Conservation (phyloP, 768 basidiomycete genomes). For the Lentinula raphanica region DNA sequence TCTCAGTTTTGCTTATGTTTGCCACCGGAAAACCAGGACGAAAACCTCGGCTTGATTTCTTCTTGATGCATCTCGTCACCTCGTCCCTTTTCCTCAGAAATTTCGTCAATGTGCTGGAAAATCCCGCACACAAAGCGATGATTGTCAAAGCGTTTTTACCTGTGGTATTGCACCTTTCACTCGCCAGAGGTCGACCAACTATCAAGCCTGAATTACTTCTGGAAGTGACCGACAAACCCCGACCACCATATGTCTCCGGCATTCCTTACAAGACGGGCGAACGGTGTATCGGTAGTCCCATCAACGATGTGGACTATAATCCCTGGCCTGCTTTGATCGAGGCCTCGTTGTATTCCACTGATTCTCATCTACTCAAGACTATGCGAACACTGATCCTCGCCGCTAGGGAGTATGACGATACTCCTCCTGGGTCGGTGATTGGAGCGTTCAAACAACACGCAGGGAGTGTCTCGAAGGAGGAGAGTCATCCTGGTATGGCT, state of each 20-base stretch:
- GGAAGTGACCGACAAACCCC: conserved; percentile 37
- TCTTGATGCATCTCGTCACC: conserved; percentile 56
- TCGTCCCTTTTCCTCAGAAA: conserved; percentile 46
- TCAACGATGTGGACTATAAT: conserved; percentile 33
- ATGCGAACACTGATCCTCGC: conserved; percentile 44
- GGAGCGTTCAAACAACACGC: conserved; percentile 30
- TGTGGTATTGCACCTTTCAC: conserved; percentile 26
- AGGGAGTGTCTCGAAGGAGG: conserved; percentile 16
- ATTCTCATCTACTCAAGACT: conserved; percentile 47
- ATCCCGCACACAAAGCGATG: conserved; percentile 32
- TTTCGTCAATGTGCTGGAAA: conserved; percentile 28
- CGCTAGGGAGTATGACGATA: conserved; percentile 42
- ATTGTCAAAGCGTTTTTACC: conserved; percentile 42
- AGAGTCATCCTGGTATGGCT: conserved; percentile 40
- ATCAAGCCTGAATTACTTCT: conserved; percentile 44
- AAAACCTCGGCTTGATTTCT: conserved; percentile 50
- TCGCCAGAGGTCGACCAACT: conserved; percentile 48
- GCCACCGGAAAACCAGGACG: conserved; percentile 41
- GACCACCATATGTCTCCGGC: conserved; percentile 25
- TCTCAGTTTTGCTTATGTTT: conserved; percentile 40
- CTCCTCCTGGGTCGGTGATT: conserved; percentile 30
- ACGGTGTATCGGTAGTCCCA: conserved; percentile 30
- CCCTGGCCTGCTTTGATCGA: conserved; percentile 48
- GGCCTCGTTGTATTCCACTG: conserved; percentile 43
- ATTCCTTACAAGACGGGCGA: conserved; percentile 10